Percentiles rank a stretch among this genome's conserved stretches.
These are phyloP conservation scores for Phytophthora tentaculata DNA, from an alignment of 352 stramenopile genomes.

Conservation along the genomic window DNA sequence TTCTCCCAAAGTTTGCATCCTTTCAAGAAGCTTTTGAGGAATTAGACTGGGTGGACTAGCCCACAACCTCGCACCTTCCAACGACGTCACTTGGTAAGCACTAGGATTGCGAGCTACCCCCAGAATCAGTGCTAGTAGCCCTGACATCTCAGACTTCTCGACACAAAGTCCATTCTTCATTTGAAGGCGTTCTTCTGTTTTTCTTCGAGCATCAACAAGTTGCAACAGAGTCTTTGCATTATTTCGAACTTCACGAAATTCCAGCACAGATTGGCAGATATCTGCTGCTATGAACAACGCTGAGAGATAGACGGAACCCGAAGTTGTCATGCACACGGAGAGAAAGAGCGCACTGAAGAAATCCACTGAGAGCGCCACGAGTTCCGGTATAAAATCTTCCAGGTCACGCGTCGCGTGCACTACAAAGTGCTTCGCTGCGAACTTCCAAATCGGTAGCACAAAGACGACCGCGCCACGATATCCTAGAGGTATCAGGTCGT, in stretches of 20 bases:
- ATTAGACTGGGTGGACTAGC: slow-evolving; percentile 10
- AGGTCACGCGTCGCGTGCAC: slow-evolving; percentile 14
- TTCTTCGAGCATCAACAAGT: slow-evolving; percentile 2
- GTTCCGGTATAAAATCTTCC: slow-evolving; percentile 27
- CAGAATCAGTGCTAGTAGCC: slow-evolving; percentile 15
- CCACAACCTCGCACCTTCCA: slow-evolving; percentile 15
- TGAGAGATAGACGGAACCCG: slow-evolving; percentile 15
- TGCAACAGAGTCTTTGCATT: slow-evolving; percentile 11
- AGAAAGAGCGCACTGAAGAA: slow-evolving; percentile 34
- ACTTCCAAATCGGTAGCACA: slow-evolving; percentile 28
- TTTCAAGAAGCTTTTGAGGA: slow-evolving; percentile 13
- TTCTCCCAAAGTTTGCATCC: slow-evolving; percentile 11
- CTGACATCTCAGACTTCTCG: not conserved
- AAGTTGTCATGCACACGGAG: slow-evolving; percentile 28
- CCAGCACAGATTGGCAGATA: slow-evolving; percentile 11
- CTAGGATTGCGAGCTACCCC: slow-evolving; percentile 16
- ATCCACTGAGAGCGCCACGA: slow-evolving; percentile 25
- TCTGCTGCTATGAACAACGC: slow-evolving; percentile 20
- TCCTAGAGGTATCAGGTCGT: slow-evolving; percentile 16
- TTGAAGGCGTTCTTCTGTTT: slow-evolving; percentile 2
- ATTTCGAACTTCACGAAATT: slow-evolving; percentile 23
- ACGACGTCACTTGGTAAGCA: slow-evolving; percentile 5
- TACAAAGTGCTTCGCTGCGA: slow-evolving; percentile 21
- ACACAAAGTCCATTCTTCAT: not conserved
- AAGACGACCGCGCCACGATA: slow-evolving; percentile 12